Evolutionary conservation across 164 flowering plant species (phyloP).

Genomic region (Tetracentron sinense): DNA sequence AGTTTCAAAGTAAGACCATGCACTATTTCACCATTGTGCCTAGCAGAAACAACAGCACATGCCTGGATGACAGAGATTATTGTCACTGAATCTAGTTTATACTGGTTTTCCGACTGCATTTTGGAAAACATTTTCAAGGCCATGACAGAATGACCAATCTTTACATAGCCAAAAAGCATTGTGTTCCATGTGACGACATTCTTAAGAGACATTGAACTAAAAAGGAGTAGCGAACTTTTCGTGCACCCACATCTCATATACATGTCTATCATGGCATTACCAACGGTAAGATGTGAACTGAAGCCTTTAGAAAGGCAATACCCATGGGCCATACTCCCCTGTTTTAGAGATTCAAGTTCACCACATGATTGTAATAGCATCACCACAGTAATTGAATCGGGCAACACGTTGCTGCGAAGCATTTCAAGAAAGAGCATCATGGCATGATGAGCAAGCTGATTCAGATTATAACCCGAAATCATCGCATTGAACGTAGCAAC

Average conservation of each 20-base stretch:
- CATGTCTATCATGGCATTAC: constrained; percentile 40
- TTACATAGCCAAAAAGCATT: constrained; percentile 29
- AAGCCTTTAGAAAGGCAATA: constrained; percentile 29
- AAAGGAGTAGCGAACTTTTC: constrained; percentile 23
- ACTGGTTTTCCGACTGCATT: constrained; percentile 27
- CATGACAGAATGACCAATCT: constrained; percentile 14
- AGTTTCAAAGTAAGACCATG: constrained; percentile 28
- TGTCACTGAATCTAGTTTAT: constrained; percentile 30
- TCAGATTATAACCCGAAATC: constrained; percentile 27
- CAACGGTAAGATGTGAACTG: constrained; percentile 22
- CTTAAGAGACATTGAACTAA: constrained; percentile 18
- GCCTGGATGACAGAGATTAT: constrained; percentile 28
- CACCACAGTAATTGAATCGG: constrained; percentile 33
- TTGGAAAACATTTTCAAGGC: constrained; percentile 24
- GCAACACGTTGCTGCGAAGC: constrained; percentile 18
- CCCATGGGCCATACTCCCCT: constrained; percentile 31
- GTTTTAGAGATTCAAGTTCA: constrained; percentile 24
- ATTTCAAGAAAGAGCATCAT: constrained; percentile 26
- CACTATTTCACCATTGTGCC: constrained; percentile 18
- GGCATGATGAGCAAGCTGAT: constrained; percentile 15
- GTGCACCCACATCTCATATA: constrained; percentile 27
- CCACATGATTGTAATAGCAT: constrained; percentile 28
- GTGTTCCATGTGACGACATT: constrained; percentile 38
- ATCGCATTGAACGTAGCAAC: constrained; percentile 36
- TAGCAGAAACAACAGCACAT: constrained; percentile 14